A percentile compares a stretch with the other conserved stretches of the same genome.
Evolutionary conservation across 352 stramenopile species (phyloP).

Genomic region (Phytopythium aichiense): DNA sequence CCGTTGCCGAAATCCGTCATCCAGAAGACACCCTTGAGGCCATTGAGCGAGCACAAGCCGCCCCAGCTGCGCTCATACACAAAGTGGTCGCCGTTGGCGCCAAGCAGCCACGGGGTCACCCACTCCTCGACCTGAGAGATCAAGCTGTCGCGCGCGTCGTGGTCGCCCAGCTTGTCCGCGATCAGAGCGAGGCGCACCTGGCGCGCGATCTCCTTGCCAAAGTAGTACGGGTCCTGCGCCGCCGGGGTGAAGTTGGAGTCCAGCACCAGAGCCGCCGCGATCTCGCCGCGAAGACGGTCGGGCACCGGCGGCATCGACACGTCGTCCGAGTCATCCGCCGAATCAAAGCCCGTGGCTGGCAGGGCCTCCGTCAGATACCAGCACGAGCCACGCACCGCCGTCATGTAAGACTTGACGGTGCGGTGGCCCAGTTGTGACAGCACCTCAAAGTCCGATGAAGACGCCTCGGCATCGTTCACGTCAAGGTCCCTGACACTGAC

Average conservation of each 20-base stretch:
- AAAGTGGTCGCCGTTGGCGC: conserved; percentile 77
- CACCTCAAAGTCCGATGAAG: conserved; percentile 29
- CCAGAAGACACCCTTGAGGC: conserved; percentile 85
- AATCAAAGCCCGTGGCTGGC: conserved; percentile 43
- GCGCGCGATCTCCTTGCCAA: conserved; percentile 82
- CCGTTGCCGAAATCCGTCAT: conserved; percentile 94
- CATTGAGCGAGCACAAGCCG: conserved; percentile 88
- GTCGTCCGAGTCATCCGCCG: conserved; percentile 16
- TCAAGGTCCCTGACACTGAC: background rate
- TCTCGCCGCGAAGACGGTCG: conserved; percentile 29
- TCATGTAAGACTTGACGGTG: conserved; percentile 82
- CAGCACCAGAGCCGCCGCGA: conserved; percentile 48
- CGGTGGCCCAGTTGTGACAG: conserved; percentile 51
- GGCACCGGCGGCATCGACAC: conserved; percentile 8
- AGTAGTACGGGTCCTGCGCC: conserved; percentile 78
- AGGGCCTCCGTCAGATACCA: conserved; percentile 67
- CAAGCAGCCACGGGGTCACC: conserved; percentile 77
- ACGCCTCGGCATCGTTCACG: background rate
- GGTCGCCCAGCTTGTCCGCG: conserved; percentile 61
- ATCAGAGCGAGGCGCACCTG: conserved; percentile 80
- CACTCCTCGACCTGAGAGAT: conserved; percentile 61
- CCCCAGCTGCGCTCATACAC: conserved; percentile 93
- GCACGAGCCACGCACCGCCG: conserved; percentile 48
- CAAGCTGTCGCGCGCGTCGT: conserved; percentile 43
- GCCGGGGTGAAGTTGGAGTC: conserved; percentile 67